Base-by-base conservation (phyloP, 345 rosid genomes). In the Eucalyptus shirleyi region DNA sequence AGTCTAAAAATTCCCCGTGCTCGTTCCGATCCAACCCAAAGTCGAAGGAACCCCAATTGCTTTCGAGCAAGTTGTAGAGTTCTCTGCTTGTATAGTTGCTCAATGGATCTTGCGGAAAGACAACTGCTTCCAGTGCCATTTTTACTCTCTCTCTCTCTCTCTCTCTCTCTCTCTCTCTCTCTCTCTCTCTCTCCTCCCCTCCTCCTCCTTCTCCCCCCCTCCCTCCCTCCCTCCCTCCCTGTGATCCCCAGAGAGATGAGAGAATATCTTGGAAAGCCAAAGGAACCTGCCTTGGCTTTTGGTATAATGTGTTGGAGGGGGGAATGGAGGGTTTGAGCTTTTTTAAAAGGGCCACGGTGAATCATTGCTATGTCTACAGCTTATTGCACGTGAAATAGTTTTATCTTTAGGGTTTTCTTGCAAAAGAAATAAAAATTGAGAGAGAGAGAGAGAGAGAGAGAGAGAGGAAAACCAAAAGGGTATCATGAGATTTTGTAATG, bases 101-200 rank as follows among this genome's bases (percentile, higher is more conserved):
- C 89, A 93, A 93, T 59, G 92, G 87, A 55, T 94, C 96, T 89
- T 93, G 96, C 67, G 92, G 96, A 65, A 91, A 95, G 32, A 94
- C 91, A 42, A 92, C 94, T 8, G 96, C 96, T 85, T 97, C 98
- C 2, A 97, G 93, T 87, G 99, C 97, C 98, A 97, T 97, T 34
- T 32, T 87, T 53, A 3, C 34, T 86, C 45, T 56, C 90, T 87
- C 86, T 72, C 12, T 88, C 69, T 91, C 45, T 89, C 50, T 88
- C 62, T 55, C 87, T 19, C 82, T 37, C 81, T 69, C 44, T 32
- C 80, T 32, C 67, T 60, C 67, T 28, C 67, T 6, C 67, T 26
- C 65, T n/a, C n/a, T n/a, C n/a, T n/a, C n/a, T n/a, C 9, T 13
- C 72, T 7, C 77, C 16, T 9, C n/a, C 19, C n/a, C 87, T 8